Evolutionary conservation across 192 early-diverging fungal genomes (phyloP).

Genomic region (Allomyces macrogynus): DNA sequence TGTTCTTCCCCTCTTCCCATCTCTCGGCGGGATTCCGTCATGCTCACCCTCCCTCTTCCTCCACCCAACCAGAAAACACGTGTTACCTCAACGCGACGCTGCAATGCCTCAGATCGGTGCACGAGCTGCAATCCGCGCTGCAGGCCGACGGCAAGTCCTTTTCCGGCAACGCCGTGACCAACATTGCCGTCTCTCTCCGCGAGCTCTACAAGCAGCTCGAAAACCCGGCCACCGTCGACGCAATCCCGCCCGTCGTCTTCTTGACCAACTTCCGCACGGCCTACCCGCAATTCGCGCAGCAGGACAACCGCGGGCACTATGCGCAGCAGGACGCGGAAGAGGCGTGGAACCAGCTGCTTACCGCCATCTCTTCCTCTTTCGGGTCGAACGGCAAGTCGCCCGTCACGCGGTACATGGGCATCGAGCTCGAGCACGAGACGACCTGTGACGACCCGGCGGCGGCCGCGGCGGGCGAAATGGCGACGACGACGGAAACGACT

Average conservation of each 20-base stretch:
- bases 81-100: slow-evolving; percentile 39
- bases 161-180: slow-evolving; percentile 18
- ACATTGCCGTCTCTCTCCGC: slow-evolving; percentile 46
- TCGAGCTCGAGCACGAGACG: slow-evolving; percentile 34
- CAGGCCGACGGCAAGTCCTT: slow-evolving; percentile 17
- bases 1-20: no score
- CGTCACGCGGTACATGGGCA: slow-evolving; percentile 71
- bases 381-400: slow-evolving; percentile 2
- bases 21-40: no score
- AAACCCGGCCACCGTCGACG: slow-evolving; percentile 28
- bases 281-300: slow-evolving; percentile 76
- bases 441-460: slow-evolving; percentile 19
- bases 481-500: slow-evolving; percentile 10
- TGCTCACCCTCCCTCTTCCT: no score
- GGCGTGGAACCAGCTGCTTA: slow-evolving; percentile 77
- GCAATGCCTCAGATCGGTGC: slow-evolving; percentile 77
- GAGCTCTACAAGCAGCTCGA: slow-evolving; percentile 52
- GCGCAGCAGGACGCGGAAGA: slow-evolving; percentile 98
- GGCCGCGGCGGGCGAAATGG: slow-evolving; percentile 18
- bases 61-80: slow-evolving; percentile 34
- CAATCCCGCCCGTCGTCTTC: slow-evolving; percentile 59
- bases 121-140: slow-evolving; percentile 49
- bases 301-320: slow-evolving; percentile 39
- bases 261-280: slow-evolving; percentile 51
- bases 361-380: slow-evolving; percentile 23